Conservation (phyloP, 306 rosid genomes). For the Mimosa pudica region DNA sequence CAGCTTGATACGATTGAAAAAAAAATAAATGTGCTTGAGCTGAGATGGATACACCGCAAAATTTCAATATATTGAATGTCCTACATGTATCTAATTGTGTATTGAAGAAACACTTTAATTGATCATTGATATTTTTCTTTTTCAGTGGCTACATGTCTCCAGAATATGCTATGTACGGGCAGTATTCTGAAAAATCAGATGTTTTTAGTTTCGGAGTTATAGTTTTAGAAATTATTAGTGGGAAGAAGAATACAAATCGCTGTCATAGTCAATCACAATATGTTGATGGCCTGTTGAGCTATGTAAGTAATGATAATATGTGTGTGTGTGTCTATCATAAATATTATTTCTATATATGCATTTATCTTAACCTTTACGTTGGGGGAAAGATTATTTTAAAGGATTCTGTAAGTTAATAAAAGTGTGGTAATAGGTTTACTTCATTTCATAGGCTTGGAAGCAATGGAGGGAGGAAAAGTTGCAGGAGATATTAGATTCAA, state of each 20-base stretch:
- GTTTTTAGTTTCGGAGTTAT: slow-evolving; percentile 25
- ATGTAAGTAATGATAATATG: neutral
- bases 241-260: neutral
- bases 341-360: neutral
- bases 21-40: no score
- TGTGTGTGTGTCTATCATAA: neutral
- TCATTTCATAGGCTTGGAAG: slow-evolving; percentile 43
- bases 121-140: no score
- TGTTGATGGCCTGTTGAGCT: neutral
- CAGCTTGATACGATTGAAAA: no score
- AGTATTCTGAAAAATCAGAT: slow-evolving; percentile 1
- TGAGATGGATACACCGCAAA: no score
- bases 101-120: no score
- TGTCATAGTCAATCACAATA: neutral
- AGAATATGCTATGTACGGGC: slow-evolving; percentile 17
- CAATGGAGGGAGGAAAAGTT: slow-evolving; percentile 33
- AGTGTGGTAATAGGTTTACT: neutral
- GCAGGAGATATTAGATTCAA: slow-evolving; percentile 43
- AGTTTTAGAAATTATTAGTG: slow-evolving; percentile 23
- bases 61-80: no score
- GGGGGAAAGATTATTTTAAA: neutral
- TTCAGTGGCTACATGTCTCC: no score
- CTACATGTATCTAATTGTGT: no score
- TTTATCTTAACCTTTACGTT: neutral
- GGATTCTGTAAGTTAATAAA: neutral